A percentile compares a stretch with the other conserved stretches of the same genome.
Evolutionary conservation across 2,329 filamentous ascomycete species (phyloP).

Genomic region (Ceratocystis harringtonii): DNA sequence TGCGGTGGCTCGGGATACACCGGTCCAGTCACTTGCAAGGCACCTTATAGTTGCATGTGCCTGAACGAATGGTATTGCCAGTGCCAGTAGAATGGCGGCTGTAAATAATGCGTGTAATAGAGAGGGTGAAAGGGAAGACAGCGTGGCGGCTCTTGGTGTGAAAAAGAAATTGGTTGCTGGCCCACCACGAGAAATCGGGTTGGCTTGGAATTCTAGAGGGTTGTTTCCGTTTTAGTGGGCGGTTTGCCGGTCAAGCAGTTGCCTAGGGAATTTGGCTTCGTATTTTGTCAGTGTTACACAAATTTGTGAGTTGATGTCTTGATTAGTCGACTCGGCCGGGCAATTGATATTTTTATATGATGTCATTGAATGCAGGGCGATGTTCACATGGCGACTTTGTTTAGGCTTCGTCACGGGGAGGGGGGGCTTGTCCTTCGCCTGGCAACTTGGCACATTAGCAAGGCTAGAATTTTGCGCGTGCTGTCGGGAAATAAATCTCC

Average conservation of each 20-base stretch:
- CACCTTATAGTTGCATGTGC: slow-evolving; percentile 17
- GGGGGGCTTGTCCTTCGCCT: not conserved
- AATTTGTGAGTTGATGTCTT: not conserved
- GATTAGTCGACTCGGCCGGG: not conserved
- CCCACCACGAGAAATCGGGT: not conserved
- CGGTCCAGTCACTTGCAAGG: slow-evolving; percentile 18
- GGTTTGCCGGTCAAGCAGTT: not conserved
- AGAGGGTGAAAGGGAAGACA: not conserved
- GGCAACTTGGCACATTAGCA: not conserved
- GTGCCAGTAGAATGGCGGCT: slow-evolving; percentile 16
- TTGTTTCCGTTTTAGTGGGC: not conserved
- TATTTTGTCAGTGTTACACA: not conserved
- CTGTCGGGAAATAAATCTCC: not conserved
- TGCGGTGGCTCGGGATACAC: slow-evolving; percentile 19
- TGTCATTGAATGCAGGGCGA: not conserved
- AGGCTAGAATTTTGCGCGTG: not conserved
- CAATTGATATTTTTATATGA: not conserved
- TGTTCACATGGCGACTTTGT: not conserved
- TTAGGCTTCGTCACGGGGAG: too few species aligned
- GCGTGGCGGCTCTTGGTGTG: not conserved
- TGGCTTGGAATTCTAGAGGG: not conserved
- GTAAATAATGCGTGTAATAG: not conserved
- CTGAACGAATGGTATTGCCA: slow-evolving; percentile 20
- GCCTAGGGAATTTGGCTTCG: not conserved
- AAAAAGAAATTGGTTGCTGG: not conserved